Evolutionary conservation across 73 alveolate genomes (phyloP).

Genomic region (Paramecium sexaurelia): DNA sequence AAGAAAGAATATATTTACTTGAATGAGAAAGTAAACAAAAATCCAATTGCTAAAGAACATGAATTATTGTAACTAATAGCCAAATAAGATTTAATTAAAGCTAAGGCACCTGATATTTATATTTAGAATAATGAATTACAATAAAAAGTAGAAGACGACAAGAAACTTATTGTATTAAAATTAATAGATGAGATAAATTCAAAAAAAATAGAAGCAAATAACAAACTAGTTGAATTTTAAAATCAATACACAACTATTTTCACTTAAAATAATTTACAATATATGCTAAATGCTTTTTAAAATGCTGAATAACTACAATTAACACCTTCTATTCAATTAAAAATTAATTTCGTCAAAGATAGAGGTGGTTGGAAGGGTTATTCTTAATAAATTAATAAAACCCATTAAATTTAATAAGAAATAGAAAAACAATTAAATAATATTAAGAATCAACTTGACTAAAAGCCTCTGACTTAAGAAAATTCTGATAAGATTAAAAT

Average conservation of each 20-base stretch:
- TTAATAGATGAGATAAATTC: background rate
- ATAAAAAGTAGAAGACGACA: background rate
- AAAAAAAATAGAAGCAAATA: background rate
- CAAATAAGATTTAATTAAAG: background rate
- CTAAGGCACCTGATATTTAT: background rate
- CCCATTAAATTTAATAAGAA: background rate
- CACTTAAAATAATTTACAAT: background rate
- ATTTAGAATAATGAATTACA: background rate
- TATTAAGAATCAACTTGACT: background rate
- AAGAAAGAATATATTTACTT: background rate
- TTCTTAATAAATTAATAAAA: background rate
- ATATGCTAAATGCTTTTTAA: background rate
- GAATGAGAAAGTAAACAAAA: background rate
- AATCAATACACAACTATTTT: background rate
- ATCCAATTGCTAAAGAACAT: background rate
- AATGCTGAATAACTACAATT: background rate
- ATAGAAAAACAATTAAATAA: background rate
- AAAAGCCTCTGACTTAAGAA: background rate
- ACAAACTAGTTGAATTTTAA: background rate
- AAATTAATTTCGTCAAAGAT: background rate
- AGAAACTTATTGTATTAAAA: background rate
- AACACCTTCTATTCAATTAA: background rate
- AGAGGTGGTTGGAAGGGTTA: conserved; percentile 22
- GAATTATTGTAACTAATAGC: background rate
- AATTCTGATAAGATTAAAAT: background rate